Evolutionary conservation across 2,329 filamentous ascomycete species (phyloP).

Genomic region (Colletotrichum sp.): DNA sequence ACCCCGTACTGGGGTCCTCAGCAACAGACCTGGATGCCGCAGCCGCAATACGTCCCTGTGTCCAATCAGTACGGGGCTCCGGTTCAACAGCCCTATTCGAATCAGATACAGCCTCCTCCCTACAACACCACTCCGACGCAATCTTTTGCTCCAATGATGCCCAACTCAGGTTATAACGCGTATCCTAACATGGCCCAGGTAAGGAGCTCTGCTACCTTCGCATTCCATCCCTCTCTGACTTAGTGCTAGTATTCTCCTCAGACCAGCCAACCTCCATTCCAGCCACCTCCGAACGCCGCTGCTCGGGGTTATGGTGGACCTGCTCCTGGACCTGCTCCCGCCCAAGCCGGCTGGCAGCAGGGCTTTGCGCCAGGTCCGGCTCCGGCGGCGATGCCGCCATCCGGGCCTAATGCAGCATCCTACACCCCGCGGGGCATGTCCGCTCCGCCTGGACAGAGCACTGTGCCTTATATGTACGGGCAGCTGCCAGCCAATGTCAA

Average conservation of each 20-base stretch:
- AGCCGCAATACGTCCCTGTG: constrained; percentile 58
- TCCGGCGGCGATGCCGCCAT: constrained; percentile 29
- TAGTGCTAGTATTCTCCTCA: constrained; percentile 20
- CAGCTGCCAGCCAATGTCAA: constrained; percentile 76
- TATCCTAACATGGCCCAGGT: constrained; percentile 53
- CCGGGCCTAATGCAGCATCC: constrained; percentile 24
- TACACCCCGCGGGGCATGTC: constrained; percentile 33
- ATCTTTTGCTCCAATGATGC: constrained; percentile 48
- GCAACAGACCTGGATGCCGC: constrained; percentile 62
- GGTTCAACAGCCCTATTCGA: constrained; percentile 51
- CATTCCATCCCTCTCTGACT: background rate
- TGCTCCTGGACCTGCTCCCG: constrained; percentile 29
- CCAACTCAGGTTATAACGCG: constrained; percentile 45
- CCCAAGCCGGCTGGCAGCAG: constrained; percentile 42
- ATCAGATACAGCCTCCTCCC: constrained; percentile 50
- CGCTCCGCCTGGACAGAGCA: constrained; percentile 26
- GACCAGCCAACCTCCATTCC: constrained; percentile 22
- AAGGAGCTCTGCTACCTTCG: constrained; percentile 29
- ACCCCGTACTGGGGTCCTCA: constrained; percentile 68
- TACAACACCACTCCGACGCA: constrained; percentile 48
- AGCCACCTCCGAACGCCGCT: constrained; percentile 31
- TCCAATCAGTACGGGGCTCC: constrained; percentile 42
- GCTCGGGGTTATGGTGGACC: constrained; percentile 41
- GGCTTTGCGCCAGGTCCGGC: constrained; percentile 35
- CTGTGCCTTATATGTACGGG: constrained; percentile 75